These are phyloP conservation scores for Penicillium herquei DNA, from an alignment of 495 filamentous ascomycete genomes.

Conservation along the genomic window DNA sequence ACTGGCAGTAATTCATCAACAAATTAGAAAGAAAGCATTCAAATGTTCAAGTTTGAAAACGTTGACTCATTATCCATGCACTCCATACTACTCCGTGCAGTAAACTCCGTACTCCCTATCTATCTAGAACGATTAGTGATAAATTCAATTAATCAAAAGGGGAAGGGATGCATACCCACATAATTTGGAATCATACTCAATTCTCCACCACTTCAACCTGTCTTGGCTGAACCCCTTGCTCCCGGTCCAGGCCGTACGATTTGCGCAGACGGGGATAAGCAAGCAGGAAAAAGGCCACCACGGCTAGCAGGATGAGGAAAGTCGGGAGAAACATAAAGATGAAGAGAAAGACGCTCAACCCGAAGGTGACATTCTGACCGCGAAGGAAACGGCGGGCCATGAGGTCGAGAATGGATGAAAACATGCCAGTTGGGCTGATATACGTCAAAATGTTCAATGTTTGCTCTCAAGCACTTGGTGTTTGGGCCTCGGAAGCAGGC, in stretches of 20 bases:
- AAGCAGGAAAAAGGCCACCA: slow-evolving; percentile 36
- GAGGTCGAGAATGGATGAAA: slow-evolving; percentile 18
- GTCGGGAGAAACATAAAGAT: slow-evolving; percentile 44
- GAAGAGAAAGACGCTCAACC: slow-evolving; percentile 38
- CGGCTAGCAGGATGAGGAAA: slow-evolving; percentile 35
- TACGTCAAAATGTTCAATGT: too few relatives aligned
- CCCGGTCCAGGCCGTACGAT: slow-evolving; percentile 11
- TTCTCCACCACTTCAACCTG: neutral
- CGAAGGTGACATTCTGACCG: slow-evolving; percentile 32
- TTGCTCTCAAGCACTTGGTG: too few relatives aligned
- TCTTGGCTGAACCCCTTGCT: slow-evolving; percentile 8
- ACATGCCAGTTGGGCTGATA: neutral
- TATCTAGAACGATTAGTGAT: too few relatives aligned
- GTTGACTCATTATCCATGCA: too few relatives aligned
- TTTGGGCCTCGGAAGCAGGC: neutral
- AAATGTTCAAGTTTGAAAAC: too few relatives aligned
- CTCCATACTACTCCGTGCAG: too few relatives aligned
- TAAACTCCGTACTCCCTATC: too few relatives aligned
- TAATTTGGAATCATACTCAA: neutral
- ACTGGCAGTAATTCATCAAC: too few relatives aligned
- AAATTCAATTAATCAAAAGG: too few relatives aligned
- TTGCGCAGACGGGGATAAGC: slow-evolving; percentile 33
- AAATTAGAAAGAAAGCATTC: too few relatives aligned
- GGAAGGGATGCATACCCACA: too few relatives aligned
- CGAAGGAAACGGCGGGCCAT: slow-evolving; percentile 35